Percentiles rank a stretch among this genome's conserved stretches.
These are phyloP conservation scores for Rosa persica DNA, from an alignment of 306 rosid genomes.

Conservation along the genomic window DNA sequence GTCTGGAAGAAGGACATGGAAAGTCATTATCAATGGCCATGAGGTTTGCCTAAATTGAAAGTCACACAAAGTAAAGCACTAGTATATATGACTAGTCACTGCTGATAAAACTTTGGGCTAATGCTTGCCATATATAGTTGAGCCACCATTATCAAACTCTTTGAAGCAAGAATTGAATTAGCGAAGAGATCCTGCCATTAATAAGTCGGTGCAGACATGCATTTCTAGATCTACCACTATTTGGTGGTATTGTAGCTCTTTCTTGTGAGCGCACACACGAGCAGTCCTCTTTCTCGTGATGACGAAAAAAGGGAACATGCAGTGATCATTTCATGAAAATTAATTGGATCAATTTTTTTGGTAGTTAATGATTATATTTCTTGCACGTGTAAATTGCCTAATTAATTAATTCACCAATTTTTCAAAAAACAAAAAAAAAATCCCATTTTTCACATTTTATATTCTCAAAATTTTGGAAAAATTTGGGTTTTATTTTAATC, in stretches of 20 bases:
- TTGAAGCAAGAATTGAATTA: background rate
- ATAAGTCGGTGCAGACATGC: constrained; percentile 7
- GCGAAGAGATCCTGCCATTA: background rate
- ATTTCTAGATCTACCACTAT: background rate
- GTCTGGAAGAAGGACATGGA: background rate
- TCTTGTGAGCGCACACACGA: constrained; percentile 9
- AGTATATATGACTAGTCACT: background rate
- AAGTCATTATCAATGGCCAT: background rate
- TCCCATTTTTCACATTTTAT: too few relatives aligned
- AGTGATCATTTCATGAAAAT: background rate
- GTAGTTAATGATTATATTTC: background rate
- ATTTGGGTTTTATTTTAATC: too few relatives aligned
- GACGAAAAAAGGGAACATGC: constrained; percentile 3
- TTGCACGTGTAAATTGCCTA: background rate
- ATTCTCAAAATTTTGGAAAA: too few relatives aligned
- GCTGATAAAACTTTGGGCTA: background rate
- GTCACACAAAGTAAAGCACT: background rate
- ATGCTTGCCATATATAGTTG: constrained; percentile 4
- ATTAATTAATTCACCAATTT: too few relatives aligned
- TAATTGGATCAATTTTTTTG: background rate
- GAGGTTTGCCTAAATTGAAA: background rate
- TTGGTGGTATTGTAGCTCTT: constrained; percentile 8
- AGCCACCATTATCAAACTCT: background rate
- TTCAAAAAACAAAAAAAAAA: too few relatives aligned
- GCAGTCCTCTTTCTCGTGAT: constrained; percentile 13